These are phyloP conservation scores for Oemleria cerasiformis DNA, from an alignment of 306 rosid species.

Conservation along the genomic window DNA sequence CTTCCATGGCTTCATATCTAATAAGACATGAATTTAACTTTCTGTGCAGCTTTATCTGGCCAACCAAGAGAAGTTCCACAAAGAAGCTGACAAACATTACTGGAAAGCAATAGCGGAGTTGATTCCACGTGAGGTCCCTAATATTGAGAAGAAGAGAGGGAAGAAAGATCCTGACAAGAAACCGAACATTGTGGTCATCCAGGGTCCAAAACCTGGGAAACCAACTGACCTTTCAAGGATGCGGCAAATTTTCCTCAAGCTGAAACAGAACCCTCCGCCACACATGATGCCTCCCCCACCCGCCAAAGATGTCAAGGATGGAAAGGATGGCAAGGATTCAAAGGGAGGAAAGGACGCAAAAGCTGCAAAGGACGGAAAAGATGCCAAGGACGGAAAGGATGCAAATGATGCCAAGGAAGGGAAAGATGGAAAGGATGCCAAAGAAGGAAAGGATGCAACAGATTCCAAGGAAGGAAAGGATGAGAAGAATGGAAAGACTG, in stretches of 20 bases:
- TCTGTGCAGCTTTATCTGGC: slow-evolving; percentile 52
- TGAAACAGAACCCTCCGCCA: slow-evolving; percentile 77
- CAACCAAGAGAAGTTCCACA: slow-evolving; percentile 92
- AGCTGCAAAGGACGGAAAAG: slow-evolving; percentile 30
- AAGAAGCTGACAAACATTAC: slow-evolving; percentile 85
- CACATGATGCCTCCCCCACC: slow-evolving; percentile 91
- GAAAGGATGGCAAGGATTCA: slow-evolving; percentile 31
- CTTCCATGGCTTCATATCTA: slow-evolving; percentile 13
- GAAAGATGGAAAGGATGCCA: slow-evolving; percentile 5
- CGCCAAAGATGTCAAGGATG: slow-evolving; percentile 48
- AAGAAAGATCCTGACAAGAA: slow-evolving; percentile 79
- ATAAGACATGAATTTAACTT: slow-evolving; percentile 19
- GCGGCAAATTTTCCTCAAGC: slow-evolving; percentile 77
- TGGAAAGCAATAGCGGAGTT: slow-evolving; percentile 95
- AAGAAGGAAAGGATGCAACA: slow-evolving; percentile 18
- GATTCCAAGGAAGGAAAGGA: slow-evolving; percentile 22
- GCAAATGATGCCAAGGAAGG: background rate
- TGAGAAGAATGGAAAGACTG: slow-evolving; percentile 35
- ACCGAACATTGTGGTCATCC: slow-evolving; percentile 57
- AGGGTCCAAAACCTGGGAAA: slow-evolving; percentile 95
- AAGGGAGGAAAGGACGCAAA: slow-evolving; percentile 31
- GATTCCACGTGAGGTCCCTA: slow-evolving; percentile 87
- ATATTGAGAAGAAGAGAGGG: slow-evolving; percentile 88
- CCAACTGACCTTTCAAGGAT: slow-evolving; percentile 88
- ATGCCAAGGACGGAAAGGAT: slow-evolving; percentile 10